phyloP scores from a whole-genome alignment of 2,329 filamentous ascomycete species.

The Fusarium sp. region DNA sequence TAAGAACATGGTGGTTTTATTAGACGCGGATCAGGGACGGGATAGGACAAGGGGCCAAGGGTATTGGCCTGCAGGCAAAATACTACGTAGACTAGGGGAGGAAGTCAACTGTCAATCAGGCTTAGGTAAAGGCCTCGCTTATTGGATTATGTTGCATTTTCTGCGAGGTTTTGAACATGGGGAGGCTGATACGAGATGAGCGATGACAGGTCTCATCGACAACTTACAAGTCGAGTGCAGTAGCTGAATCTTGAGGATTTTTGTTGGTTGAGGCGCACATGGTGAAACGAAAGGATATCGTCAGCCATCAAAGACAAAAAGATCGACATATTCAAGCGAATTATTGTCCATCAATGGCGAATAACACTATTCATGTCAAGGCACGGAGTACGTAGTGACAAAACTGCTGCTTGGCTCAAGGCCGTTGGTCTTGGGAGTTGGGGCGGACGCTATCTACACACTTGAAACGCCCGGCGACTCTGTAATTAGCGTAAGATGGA shows the following conservation, averaged over 20 bases:
- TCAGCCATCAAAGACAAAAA: slow-evolving; percentile 3
- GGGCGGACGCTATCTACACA: slow-evolving; percentile 40
- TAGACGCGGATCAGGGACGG: slow-evolving; percentile 40
- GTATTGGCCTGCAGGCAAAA: not conserved
- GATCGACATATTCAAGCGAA: slow-evolving; percentile 14
- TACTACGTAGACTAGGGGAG: no score
- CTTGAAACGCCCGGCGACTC: slow-evolving; percentile 46
- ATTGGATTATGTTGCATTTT: not conserved
- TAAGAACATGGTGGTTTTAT: slow-evolving; percentile 36
- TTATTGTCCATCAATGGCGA: not conserved
- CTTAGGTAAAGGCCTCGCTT: slow-evolving; percentile 7
- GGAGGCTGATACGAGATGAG: slow-evolving; percentile 28
- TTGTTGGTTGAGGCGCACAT: slow-evolving; percentile 1
- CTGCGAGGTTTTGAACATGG: not conserved
- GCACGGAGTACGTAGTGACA: slow-evolving; percentile 14
- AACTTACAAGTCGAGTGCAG: slow-evolving; percentile 19
- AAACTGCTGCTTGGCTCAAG: slow-evolving; percentile 21
- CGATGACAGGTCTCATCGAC: slow-evolving; percentile 28
- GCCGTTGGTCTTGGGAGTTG: slow-evolving; percentile 6
- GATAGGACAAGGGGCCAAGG: slow-evolving; percentile 32
- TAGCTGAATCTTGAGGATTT: slow-evolving; percentile 7
- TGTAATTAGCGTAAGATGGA: slow-evolving; percentile 21
- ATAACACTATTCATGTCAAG: not conserved
- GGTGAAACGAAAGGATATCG: slow-evolving; percentile 31
- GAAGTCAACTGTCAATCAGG: not conserved